Conservation (phyloP, 306 rosid genomes). For the Sphenostylis stenocarpa region DNA sequence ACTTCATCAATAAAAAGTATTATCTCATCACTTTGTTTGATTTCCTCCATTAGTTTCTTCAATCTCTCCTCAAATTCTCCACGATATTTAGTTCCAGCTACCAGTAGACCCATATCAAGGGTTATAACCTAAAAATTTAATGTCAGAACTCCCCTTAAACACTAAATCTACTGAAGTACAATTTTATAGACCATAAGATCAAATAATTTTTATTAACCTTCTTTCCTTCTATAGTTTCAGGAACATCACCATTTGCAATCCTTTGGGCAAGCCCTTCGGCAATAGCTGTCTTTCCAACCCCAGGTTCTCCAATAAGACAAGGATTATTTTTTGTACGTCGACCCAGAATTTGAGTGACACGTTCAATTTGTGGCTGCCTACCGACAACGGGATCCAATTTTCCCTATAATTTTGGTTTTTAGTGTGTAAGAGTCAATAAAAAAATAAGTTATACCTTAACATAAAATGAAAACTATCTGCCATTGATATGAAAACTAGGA, state of each 20-base stretch:
- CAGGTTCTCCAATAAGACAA: slow-evolving; percentile 96
- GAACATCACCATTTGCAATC: slow-evolving; percentile 91
- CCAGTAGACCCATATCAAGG: slow-evolving; percentile 97
- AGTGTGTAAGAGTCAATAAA: not conserved
- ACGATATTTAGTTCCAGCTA: slow-evolving; percentile 98
- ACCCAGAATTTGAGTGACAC: slow-evolving; percentile 92
- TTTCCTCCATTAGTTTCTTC: slow-evolving; percentile 96
- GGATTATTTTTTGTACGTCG: slow-evolving; percentile 94
- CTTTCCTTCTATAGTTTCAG: slow-evolving; percentile 97
- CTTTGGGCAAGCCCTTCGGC: slow-evolving; percentile 98
- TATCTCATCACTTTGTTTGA: slow-evolving; percentile 93
- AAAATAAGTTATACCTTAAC: not conserved
- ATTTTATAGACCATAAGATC: not conserved
- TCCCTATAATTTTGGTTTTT: slow-evolving; percentile 49
- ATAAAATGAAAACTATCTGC: slow-evolving; percentile 4
- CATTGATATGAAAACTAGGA: slow-evolving; percentile 1
- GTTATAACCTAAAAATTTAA: slow-evolving; percentile 82
- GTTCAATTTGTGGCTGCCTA: slow-evolving; percentile 91
- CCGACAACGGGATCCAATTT: slow-evolving; percentile 97
- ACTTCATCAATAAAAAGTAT: slow-evolving; percentile 93
- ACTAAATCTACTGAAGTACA: not conserved
- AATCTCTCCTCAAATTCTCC: slow-evolving; percentile 98
- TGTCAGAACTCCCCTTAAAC: not conserved
- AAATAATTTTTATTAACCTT: slow-evolving; percentile 50
- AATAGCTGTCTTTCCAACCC: slow-evolving; percentile 97